phyloP scores from a whole-genome alignment of 2,329 filamentous ascomycete genomes.

The Alternaria longipes region DNA sequence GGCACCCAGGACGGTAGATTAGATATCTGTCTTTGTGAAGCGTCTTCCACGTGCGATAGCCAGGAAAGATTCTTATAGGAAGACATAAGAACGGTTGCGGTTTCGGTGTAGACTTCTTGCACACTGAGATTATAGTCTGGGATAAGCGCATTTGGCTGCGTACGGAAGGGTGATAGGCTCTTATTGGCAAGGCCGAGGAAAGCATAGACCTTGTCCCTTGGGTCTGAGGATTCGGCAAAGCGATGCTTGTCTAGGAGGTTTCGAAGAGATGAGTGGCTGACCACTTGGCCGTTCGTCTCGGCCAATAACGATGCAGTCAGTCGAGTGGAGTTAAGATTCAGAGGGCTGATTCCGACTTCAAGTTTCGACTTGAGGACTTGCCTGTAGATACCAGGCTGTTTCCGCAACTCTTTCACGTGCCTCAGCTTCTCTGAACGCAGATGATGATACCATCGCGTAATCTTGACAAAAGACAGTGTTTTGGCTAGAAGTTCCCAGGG shows the following conservation, averaged over 20 bases:
- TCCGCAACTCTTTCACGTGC: slow-evolving; percentile 24
- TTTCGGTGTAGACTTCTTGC: slow-evolving; percentile 32
- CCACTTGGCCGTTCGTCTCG: neutral
- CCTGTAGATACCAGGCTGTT: slow-evolving; percentile 34
- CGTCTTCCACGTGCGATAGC: slow-evolving; percentile 26
- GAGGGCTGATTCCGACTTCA: slow-evolving; percentile 28
- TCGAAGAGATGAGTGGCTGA: slow-evolving; percentile 23
- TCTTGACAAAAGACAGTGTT: slow-evolving; percentile 34
- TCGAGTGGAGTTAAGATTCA: slow-evolving; percentile 37
- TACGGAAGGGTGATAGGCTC: slow-evolving; percentile 30
- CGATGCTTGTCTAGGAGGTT: slow-evolving; percentile 37
- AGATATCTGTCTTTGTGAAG: slow-evolving; percentile 20
- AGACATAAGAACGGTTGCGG: slow-evolving; percentile 27
- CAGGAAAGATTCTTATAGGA: slow-evolving; percentile 24
- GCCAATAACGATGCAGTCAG: slow-evolving; percentile 18
- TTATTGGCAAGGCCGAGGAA: slow-evolving; percentile 36
- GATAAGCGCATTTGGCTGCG: slow-evolving; percentile 21
- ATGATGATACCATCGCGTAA: slow-evolving; percentile 39
- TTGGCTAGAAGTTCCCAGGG: slow-evolving; percentile 34
- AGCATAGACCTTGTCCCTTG: slow-evolving; percentile 43
- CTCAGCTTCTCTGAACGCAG: slow-evolving; percentile 38
- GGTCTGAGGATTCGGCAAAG: slow-evolving; percentile 36
- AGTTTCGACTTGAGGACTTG: slow-evolving; percentile 27
- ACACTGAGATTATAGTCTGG: slow-evolving; percentile 35
- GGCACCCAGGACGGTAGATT: slow-evolving; percentile 41